Percentiles rank a stretch among this genome's conserved stretches.
Conservation (phyloP, 1,284 basidiomycete species). For the Sanghuangporus weigelae region DNA sequence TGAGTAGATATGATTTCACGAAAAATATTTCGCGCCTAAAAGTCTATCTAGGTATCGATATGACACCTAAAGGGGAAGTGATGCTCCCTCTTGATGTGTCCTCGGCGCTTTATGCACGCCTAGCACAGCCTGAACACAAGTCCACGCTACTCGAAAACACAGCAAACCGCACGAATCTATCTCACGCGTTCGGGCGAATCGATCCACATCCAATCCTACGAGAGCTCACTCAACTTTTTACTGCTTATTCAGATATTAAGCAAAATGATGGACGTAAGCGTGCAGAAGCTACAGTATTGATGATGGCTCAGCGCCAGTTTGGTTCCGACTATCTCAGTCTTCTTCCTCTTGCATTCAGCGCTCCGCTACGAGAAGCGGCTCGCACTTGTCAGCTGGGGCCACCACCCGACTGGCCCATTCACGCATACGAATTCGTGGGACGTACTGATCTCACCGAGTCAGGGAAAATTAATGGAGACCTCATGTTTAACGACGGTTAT, state of each 20-base stretch:
- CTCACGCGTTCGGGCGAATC: constrained; percentile 53
- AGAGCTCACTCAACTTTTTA: constrained; percentile 42
- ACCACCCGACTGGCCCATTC: constrained; percentile 63
- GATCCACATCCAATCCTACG: constrained; percentile 48
- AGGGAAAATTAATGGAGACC: constrained; percentile 37
- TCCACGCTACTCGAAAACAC: background rate
- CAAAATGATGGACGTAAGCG: constrained; percentile 48
- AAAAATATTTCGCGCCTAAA: background rate
- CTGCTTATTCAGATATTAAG: constrained; percentile 51
- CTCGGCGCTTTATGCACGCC: constrained; percentile 26
- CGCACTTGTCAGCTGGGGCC: constrained; percentile 78
- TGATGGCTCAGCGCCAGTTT: constrained; percentile 50
- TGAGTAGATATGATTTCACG: constrained; percentile 33
- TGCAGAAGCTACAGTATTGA: constrained; percentile 58
- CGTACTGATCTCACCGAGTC: constrained; percentile 75
- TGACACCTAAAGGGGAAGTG: constrained; percentile 10
- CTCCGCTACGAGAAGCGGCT: constrained; percentile 80
- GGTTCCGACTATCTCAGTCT: constrained; percentile 43
- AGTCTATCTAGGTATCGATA: constrained; percentile 2
- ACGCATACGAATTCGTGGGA: constrained; percentile 72
- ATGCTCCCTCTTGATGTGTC: constrained; percentile 33
- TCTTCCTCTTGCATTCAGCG: constrained; percentile 69
- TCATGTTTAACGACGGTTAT: constrained; percentile 47
- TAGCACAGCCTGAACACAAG: constrained; percentile 15
- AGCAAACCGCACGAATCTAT: constrained; percentile 20